phyloP scores from a whole-genome alignment of 2,329 filamentous ascomycete species.

The Onygenales sp. region DNA sequence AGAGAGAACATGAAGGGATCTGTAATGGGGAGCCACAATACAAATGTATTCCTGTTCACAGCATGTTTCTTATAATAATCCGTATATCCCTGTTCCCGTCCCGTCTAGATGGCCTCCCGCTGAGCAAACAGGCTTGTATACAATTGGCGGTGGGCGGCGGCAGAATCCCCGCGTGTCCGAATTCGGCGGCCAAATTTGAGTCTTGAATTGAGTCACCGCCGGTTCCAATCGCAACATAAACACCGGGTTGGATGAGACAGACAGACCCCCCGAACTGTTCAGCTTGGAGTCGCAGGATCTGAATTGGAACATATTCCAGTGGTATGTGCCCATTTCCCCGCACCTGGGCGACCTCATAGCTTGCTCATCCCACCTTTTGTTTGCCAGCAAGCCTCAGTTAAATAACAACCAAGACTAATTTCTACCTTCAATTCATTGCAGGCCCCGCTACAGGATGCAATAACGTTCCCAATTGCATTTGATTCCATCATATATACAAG shows the following conservation, averaged over 20 bases:
- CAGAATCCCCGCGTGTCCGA: not conserved
- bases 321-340: not conserved
- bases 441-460: constrained; percentile 5
- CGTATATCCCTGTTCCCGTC: too few relatives aligned
- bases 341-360: not conserved
- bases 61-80: too few relatives aligned
- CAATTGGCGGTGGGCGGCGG: not conserved
- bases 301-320: not conserved
- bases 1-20: too few relatives aligned
- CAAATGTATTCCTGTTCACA: too few relatives aligned
- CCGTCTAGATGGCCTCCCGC: too few relatives aligned
- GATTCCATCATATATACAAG: not conserved
- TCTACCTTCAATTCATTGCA: not conserved
- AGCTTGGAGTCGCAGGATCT: not conserved
- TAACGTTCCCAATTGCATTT: not conserved
- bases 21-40: too few relatives aligned
- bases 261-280: not conserved
- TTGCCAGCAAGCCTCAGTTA: too few relatives aligned
- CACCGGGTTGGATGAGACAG: not conserved
- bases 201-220: constrained; percentile 1
- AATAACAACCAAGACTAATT: not conserved
- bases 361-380: not conserved
- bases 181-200: not conserved
- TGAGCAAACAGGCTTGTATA: too few relatives aligned
- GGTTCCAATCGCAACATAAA: not conserved